Base-by-base conservation (phyloP, 2,329 filamentous ascomycete species). In the Magnaporthiopsis rhizophila region DNA sequence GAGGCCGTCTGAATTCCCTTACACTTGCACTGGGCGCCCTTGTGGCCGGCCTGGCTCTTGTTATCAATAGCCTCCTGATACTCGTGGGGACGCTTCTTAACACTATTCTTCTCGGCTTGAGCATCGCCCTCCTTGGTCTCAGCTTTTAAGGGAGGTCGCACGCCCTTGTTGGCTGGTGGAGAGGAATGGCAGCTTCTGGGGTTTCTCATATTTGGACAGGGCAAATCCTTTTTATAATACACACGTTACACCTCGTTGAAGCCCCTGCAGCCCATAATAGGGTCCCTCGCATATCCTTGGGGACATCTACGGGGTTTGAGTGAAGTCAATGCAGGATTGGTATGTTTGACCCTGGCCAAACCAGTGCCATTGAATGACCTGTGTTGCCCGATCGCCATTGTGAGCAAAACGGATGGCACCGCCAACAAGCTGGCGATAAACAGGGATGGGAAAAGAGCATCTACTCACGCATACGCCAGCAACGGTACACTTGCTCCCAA, bases 291-390 rank as follows among this genome's bases (percentile, higher is more conserved):
- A 6, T 21, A 4, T 15, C 38, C 1, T 45, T 3, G 28, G 28
- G 3, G 38, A 1, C 38, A 53, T 2, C 21, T 53, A 53, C 3
- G 36, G 13, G 12, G 36, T 24, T 7, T 61, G 59, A 53, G 66
- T 69, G 63, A 89, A 87, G 70, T 88, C 86, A 62, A 87, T 76
- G 74, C 86, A 88, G 62, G 80, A 80, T 76, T 86, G 82, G 71
- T 88, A 88, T 13, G 85, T 87, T 78, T 88, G 86, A 65, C 75
- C 76, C 21, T 74, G 71, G 4, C 84, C 83, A 66, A 85, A 78
- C 85, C 85, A 88, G 73, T 78, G 86, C 84, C 85, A 87, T 73
- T 88, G 85, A 59, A 88, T 77, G 3, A 82, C 82, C 67, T 73
- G 70, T 21, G 21, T n/a, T n/a, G 7, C 21, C 18, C 21, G 9